Conservation (phyloP, 106 monocot genomes). For the Agapanthus africanus region DNA sequence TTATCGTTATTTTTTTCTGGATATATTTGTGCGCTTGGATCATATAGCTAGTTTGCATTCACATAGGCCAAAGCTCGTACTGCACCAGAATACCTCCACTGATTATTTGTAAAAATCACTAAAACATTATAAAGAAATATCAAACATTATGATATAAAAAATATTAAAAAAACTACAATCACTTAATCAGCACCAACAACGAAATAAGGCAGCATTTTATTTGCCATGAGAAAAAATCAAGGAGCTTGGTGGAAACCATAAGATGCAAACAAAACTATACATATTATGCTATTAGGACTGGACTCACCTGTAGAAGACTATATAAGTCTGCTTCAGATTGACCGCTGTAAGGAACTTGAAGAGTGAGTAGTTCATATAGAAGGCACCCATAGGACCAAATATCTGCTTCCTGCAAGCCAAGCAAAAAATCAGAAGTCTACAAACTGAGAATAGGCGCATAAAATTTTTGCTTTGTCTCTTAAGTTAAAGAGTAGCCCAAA, state of each 20-base stretch:
- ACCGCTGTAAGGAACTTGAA: constrained; percentile 61
- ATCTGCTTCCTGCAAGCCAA: constrained; percentile 88
- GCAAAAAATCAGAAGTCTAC: too few relatives aligned
- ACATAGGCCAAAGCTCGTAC: too few relatives aligned
- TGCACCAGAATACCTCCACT: background rate
- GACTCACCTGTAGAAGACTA: constrained; percentile 49
- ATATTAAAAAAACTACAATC: background rate
- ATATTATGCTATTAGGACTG: background rate
- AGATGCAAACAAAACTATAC: background rate
- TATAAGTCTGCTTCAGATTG: constrained; percentile 67
- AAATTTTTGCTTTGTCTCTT: too few relatives aligned
- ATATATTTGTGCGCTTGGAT: too few relatives aligned
- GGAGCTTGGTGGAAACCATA: too few relatives aligned
- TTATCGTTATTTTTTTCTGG: too few relatives aligned
- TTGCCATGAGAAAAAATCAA: too few relatives aligned
- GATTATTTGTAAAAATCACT: background rate
- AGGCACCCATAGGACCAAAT: constrained; percentile 98
- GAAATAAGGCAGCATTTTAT: too few relatives aligned
- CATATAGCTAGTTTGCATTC: too few relatives aligned
- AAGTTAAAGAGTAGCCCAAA: too few relatives aligned
- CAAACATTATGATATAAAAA: background rate
- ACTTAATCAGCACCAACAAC: too few relatives aligned
- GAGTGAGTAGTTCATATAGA: constrained; percentile 73
- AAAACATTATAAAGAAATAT: background rate
- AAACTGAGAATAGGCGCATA: too few relatives aligned